Evolutionary conservation across 2,329 filamentous ascomycete genomes (phyloP), one percentile per base, ranked within the genome.

Genomic region (Aspergillus terreus): DNA sequence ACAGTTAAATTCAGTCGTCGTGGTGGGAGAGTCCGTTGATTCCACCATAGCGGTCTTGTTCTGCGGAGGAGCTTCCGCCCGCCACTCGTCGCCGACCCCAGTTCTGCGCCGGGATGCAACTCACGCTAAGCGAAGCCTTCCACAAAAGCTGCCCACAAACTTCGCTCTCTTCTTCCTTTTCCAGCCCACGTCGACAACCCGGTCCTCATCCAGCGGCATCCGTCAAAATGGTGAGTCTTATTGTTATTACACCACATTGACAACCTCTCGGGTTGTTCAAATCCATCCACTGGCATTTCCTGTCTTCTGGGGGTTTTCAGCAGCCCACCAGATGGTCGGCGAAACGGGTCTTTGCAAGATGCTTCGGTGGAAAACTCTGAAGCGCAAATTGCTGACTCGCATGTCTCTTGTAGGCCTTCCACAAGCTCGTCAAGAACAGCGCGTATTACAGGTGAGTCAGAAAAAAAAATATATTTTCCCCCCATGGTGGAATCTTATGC

Each of bases 381-480:
- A 96, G 92, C 91, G 92, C 85, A 85, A 96, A 96, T 96, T 96
- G 92, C 92, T 96, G 92, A 96, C 90, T 96, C 89, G 86, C 82
- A 80, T 77, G 77, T 75, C 70, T 63, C 60, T 59, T 64, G 64
- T 65, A 96, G 91, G 74, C 83, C 78, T 92, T 91, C 87, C 85
- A 89, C 84, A 97, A 97, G 86, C 78, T 87, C 76, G 84, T 94
- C 76, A 97, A 97, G 88, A 96, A 87, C 84, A 91, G 87, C 79
- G 88, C 94, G 76, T 99, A 97, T 90, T 96, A 89, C 85, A 96
- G 90, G 90, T 95, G 72, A 86, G 87, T 40, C 49, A 53, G 44
- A 49, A 52, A 2, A 4, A 14, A 12, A 17, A 25, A 12, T n/a
- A n/a, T n/a, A 44, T 41, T 14, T 25, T 6, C 9, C 40, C 38